Conservation (phyloP, 768 basidiomycete species). For the Agaricus bisporus region DNA sequence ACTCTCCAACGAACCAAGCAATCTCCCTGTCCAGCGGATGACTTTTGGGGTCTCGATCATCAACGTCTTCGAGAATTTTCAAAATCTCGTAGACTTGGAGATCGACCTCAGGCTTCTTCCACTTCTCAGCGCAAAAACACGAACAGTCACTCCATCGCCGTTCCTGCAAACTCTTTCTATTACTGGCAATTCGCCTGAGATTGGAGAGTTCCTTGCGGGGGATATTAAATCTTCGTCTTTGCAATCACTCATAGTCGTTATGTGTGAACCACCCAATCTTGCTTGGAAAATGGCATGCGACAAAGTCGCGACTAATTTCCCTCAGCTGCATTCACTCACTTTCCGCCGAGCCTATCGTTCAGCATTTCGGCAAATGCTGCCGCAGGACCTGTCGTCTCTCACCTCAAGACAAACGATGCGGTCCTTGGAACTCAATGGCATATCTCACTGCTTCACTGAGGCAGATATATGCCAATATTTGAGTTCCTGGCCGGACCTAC, state of each 20-base stretch:
- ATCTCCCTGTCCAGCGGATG: not conserved
- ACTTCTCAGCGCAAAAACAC: not conserved
- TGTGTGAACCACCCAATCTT: not conserved
- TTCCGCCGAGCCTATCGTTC: not conserved
- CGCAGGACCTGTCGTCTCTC: slow-evolving; percentile 2
- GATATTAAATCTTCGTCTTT: not conserved
- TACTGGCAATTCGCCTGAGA: not conserved
- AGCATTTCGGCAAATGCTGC: not conserved
- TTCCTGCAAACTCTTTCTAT: not conserved
- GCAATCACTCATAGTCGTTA: not conserved
- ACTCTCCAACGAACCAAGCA: not conserved
- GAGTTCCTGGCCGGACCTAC: not conserved
- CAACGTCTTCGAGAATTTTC: not conserved
- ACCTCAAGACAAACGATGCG: not conserved
- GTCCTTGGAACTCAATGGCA: not conserved
- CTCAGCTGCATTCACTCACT: not conserved
- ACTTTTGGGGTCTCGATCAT: not conserved
- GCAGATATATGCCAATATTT: not conserved
- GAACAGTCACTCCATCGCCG: not conserved
- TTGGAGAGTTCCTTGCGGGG: not conserved
- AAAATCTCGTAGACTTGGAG: slow-evolving; percentile 1
- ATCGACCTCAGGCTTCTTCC: slow-evolving; percentile 5
- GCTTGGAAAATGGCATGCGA: slow-evolving; percentile 1
- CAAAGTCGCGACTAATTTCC: not conserved
- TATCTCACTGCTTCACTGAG: slow-evolving; percentile 3